Percentiles rank a stretch among this genome's conserved stretches.
Conservation (phyloP, 257 asterid species). For the Capsicum chinense region DNA sequence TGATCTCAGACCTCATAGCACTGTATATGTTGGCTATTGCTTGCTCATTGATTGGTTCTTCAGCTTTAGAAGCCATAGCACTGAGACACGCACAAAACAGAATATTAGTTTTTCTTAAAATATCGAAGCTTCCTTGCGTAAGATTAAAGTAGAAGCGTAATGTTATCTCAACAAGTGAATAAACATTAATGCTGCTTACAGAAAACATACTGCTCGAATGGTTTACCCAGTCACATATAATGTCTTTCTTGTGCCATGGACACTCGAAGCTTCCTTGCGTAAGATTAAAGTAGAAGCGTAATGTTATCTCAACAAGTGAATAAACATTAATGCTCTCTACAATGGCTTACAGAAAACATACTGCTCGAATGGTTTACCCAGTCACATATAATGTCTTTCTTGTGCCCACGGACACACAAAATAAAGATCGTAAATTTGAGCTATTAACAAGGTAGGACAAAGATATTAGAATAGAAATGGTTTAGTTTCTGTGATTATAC, state of each 20-base stretch:
- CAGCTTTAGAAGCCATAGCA: slow-evolving; percentile 63
- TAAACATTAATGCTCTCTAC: neutral
- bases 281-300: neutral
- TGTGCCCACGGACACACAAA: neutral
- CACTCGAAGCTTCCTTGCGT: neutral
- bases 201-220: neutral
- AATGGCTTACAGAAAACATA: neutral
- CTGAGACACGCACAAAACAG: neutral
- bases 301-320: neutral
- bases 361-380: neutral
- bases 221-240: neutral
- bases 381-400: slow-evolving; percentile 1
- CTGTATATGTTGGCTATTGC: slow-evolving; percentile 86
- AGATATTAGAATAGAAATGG: neutral
- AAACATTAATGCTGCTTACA: neutral
- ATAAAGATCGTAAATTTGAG: neutral
- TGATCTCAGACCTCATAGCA: slow-evolving; percentile 73
- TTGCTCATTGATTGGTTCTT: slow-evolving; percentile 84
- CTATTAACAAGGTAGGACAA: neutral
- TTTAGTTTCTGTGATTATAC: neutral
- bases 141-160: neutral
- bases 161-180: neutral
- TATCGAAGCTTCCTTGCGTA: neutral
- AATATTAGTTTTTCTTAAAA: neutral
- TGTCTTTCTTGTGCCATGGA: neutral